phyloP scores from a whole-genome alignment of 352 stramenopile genomes.

The Globisporangium alternatum region DNA sequence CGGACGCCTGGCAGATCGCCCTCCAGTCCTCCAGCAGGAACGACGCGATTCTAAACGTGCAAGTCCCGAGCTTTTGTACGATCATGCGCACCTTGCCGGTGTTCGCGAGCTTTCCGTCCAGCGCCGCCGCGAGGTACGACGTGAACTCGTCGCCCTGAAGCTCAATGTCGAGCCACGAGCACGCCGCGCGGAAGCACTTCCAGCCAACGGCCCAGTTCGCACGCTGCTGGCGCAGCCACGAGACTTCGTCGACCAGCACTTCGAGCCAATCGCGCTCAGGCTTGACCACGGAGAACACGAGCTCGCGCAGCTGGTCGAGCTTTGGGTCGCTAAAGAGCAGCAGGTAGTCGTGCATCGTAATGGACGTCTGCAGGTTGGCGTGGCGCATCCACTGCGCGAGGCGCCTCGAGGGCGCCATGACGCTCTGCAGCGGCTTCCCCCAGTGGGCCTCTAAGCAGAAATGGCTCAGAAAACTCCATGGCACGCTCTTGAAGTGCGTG shows the following conservation, averaged over 20 bases:
- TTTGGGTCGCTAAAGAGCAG: conserved; percentile 35
- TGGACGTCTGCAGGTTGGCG: conserved; percentile 1
- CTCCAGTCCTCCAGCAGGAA: conserved; percentile 52
- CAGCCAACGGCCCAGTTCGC: conserved; percentile 53
- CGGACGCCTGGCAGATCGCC: conserved; percentile 10
- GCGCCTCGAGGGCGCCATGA: conserved; percentile 13
- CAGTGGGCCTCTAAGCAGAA: conserved; percentile 30
- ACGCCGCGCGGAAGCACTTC: conserved; percentile 62
- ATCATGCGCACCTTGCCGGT: conserved; percentile 33
- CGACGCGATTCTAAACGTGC: conserved; percentile 22
- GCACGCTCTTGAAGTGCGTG: conserved; percentile 48
- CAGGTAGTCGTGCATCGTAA: conserved; percentile 25
- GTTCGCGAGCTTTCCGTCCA: conserved; percentile 52
- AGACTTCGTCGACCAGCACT: conserved; percentile 33
- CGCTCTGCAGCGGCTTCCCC: conserved; percentile 21
- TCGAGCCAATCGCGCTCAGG: conserved; percentile 25
- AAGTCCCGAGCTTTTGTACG: conserved; percentile 27
- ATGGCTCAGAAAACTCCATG: conserved; percentile 63
- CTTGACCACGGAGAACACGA: conserved; percentile 6
- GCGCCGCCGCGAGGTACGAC: conserved; percentile 42
- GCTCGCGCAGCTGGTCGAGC: conserved; percentile 13
- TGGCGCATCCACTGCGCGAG: conserved; percentile 24
- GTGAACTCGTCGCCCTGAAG: conserved; percentile 30
- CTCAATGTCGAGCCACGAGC: conserved; percentile 51
- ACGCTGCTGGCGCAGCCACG: conserved; percentile 23